Conservation (phyloP, 208 protist species). For the Herpetomonas samuelpessoai region DNA sequence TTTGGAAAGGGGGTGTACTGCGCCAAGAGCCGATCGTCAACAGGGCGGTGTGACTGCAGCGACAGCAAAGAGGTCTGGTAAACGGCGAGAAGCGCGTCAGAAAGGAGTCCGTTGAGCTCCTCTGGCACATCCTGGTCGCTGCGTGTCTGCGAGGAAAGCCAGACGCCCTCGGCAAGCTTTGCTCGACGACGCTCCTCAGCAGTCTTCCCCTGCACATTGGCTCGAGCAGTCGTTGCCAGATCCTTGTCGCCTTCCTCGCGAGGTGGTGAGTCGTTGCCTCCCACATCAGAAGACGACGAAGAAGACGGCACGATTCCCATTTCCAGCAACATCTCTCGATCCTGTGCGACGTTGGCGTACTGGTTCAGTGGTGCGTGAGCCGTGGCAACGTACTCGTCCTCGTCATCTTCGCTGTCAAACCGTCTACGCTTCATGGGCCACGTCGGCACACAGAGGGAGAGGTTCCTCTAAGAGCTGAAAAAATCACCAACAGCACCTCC, state of each 20-base stretch:
- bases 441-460: not conserved
- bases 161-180: too few species aligned
- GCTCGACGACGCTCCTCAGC: too few species aligned
- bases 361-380: slow-evolving; percentile 23
- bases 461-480: too few species aligned
- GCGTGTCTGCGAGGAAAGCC: not conserved
- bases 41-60: slow-evolving; percentile 16
- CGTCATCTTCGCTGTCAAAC: slow-evolving; percentile 78
- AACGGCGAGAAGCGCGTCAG: slow-evolving; percentile 43
- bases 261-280: too few species aligned
- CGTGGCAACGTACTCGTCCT: slow-evolving; percentile 49
- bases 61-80: slow-evolving; percentile 50
- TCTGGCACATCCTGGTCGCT: slow-evolving; percentile 55
- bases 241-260: too few species aligned
- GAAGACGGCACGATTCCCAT: slow-evolving; percentile 27
- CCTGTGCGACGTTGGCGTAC: slow-evolving; percentile 20
- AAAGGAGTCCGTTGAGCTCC: slow-evolving; percentile 54
- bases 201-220: too few species aligned
- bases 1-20: slow-evolving; percentile 79
- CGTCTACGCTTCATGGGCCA: slow-evolving; percentile 51
- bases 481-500: too few species aligned
- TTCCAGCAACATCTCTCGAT: slow-evolving; percentile 24
- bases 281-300: too few species aligned
- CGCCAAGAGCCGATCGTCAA: slow-evolving; percentile 62
- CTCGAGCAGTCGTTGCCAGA: too few species aligned